Evolutionary conservation across 352 stramenopile species (phyloP), one percentile per base, ranked within the genome.

Genomic region (Pythium biforme): DNA sequence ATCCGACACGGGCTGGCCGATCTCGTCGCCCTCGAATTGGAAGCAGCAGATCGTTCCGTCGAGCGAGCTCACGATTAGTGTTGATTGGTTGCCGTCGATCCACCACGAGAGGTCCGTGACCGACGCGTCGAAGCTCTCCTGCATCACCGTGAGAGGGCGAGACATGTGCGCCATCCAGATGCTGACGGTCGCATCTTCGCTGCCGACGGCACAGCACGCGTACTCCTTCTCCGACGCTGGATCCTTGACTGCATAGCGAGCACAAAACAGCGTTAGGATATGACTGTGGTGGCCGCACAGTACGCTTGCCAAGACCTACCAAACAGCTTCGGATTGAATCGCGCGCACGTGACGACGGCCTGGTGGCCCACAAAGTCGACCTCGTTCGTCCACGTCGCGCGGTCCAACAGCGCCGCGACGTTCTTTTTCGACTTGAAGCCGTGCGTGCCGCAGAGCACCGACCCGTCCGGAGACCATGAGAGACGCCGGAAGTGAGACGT

Each of bases 361-460:
- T 86, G 75, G 31, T 95, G 87, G 3, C 87, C 87, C 1, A 95
- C 87, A 68, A 95, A 94, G 41, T 94, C 92, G 34, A 95, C 72
- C 9, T 95, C 84, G 47, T 95, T 90, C 7, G 70, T 77, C 87
- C 87, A 95, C 20, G 81, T 81, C 48, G 75, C 72, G 25, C 87
- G 81, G 40, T 93, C 84, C 10, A 95, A 65, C 45, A 95, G 62
- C 5, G 87, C 83, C 1, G 81, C 87, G 29, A 93, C 87, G 40
- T 95, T 90, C 65, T 92, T 92, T 74, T 94, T 94, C 17, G 87
- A 95, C 55, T 76, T 89, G 70, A 90, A 94, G 40, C 83, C 87
- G 55, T 95, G 87, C 0, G 87, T 95, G 6, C 81, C 78, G 63
- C 87, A 94, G 7, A 95, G 70, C 15, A 85, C 75, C 0, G 83